Base-by-base conservation (phyloP, 768 basidiomycete species). In the Termitomyces sp. region DNA sequence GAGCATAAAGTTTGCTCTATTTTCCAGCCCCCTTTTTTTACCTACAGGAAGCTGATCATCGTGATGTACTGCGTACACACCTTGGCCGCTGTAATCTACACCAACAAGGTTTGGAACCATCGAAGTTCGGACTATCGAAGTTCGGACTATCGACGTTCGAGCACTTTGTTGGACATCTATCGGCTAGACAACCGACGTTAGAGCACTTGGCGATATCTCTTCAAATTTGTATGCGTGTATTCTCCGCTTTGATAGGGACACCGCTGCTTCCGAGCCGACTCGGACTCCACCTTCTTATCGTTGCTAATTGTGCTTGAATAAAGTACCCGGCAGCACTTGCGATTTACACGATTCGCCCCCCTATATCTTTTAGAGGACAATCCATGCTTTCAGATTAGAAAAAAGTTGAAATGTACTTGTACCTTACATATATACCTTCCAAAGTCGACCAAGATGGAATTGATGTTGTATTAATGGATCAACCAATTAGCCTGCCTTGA, bases 161-260 rank as follows among this genome's bases (percentile, higher is more conserved):
- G 42, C 12, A 15, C 44, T 39, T 48, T 41, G 37, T 31, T 12
- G 22, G 31, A 22, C 20, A 37, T 18, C 11, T 24, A 52, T 52
- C 50, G 24, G 7, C 7, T 16, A 6, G 5, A 20, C 6, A 6
- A 24, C 44, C 24, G 33, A 22, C 53, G 41, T 22, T 12, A 16
- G n/a, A 39, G 18, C 22, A 18, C 18, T 27, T 37, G 24, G 11
- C 31, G 15, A 36, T 47, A 45, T 48, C 36, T 49, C 30, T 24
- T 34, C 33, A 20, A 22, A 31, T 31, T n/a, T 61, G 44, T 42
- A 42, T 54, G 16, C 4, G 7, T 45, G 22, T n/a, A 31, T 33
- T 42, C 37, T 34, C 54, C 58, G 57, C 48, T 20, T 54, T 55
- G 57, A 61, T 61, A 60, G 55, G 59, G 52, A 54, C 46, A 20